Evolutionary conservation across 2,329 filamentous ascomycete genomes (phyloP).

Genomic region (Ceratocystis colombiana): DNA sequence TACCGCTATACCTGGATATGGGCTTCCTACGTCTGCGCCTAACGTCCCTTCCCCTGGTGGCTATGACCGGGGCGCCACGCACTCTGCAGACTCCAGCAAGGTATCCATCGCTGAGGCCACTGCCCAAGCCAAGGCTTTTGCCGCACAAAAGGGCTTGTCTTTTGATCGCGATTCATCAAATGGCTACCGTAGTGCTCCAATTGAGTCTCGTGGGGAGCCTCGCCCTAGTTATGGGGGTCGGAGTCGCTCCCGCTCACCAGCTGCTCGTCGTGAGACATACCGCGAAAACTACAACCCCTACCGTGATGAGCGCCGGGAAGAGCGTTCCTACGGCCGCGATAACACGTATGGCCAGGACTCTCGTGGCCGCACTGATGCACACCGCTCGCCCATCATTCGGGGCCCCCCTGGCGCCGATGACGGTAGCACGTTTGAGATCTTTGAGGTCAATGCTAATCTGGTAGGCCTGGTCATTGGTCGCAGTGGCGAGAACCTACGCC

Average conservation of each 20-base stretch:
- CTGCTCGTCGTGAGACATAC: conserved; percentile 55
- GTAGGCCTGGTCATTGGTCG: conserved; percentile 86
- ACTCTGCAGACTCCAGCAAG: neutral
- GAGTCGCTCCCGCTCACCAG: conserved; percentile 65
- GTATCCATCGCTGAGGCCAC: conserved; percentile 51
- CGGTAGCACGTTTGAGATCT: conserved; percentile 56
- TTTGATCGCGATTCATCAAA: conserved; percentile 42
- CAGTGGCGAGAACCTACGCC: conserved; percentile 76
- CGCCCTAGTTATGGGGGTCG: conserved; percentile 34
- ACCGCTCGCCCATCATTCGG: conserved; percentile 55
- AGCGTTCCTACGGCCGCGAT: conserved; percentile 45
- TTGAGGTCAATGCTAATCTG: conserved; percentile 75
- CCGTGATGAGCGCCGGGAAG: conserved; percentile 70
- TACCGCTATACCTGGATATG: conserved; percentile 15
- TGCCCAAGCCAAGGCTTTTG: conserved; percentile 72
- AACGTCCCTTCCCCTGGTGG: conserved; percentile 6
- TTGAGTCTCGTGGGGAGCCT: conserved; percentile 36
- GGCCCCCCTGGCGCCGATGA: conserved; percentile 49
- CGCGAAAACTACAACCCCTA: conserved; percentile 73
- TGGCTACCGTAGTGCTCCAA: conserved; percentile 26
- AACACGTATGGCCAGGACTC: conserved; percentile 34
- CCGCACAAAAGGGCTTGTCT: conserved; percentile 61
- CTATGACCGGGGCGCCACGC: conserved; percentile 14
- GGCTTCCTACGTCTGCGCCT: conserved; percentile 16
- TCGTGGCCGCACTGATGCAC: conserved; percentile 53